Conservation (phyloP, 2,329 filamentous ascomycete genomes). For the Triangularia verruculosa region DNA sequence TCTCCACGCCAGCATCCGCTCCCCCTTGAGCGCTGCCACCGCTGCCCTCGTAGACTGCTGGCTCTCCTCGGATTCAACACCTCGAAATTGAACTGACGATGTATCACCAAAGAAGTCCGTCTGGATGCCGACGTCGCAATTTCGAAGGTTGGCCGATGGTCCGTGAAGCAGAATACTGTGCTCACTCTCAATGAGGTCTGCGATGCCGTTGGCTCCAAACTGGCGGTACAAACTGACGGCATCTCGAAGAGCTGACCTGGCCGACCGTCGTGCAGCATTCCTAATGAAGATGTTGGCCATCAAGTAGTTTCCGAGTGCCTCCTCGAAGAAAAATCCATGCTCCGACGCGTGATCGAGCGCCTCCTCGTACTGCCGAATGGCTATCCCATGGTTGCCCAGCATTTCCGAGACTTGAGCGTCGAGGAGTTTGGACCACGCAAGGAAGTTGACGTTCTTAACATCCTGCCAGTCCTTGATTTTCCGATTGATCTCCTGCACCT, state of each 20-base stretch:
- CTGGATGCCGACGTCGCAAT: conserved; percentile 63
- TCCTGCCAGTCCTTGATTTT: conserved; percentile 63
- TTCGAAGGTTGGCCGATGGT: conserved; percentile 55
- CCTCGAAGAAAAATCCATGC: conserved; percentile 65
- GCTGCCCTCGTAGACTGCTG: conserved; percentile 43
- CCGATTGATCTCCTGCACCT: conserved; percentile 54
- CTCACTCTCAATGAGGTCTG: conserved; percentile 63
- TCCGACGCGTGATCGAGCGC: conserved; percentile 69
- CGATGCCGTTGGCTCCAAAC: conserved; percentile 67
- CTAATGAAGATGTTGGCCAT: conserved; percentile 70
- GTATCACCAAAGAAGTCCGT: conserved; percentile 65
- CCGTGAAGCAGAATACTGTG: conserved; percentile 66
- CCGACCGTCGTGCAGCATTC: conserved; percentile 62
- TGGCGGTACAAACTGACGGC: conserved; percentile 66
- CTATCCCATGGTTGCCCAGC: conserved; percentile 51
- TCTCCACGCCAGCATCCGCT: conserved; percentile 62
- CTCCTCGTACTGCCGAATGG: conserved; percentile 65
- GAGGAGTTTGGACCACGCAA: conserved; percentile 65
- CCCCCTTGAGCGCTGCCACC: conserved; percentile 52
- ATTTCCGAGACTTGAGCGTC: conserved; percentile 68
- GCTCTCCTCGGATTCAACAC: conserved; percentile 41
- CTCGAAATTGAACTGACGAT: conserved; percentile 50
- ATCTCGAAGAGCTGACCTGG: conserved; percentile 66
- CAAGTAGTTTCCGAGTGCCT: conserved; percentile 70
- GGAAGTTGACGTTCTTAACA: conserved; percentile 68